Evolutionary conservation across 179 eudicot species (phyloP).

Genomic region (Gypsophila paniculata): DNA sequence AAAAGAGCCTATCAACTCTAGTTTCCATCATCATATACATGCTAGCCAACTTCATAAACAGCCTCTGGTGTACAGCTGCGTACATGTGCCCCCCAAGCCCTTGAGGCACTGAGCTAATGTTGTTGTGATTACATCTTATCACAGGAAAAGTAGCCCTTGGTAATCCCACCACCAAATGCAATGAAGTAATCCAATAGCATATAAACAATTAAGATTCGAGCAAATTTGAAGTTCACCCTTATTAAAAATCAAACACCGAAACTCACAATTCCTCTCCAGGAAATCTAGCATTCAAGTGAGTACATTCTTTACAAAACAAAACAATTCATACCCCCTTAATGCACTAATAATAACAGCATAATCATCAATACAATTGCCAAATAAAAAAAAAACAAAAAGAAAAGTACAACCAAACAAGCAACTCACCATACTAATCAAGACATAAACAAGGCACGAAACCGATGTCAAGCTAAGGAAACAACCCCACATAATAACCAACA

Average conservation of each 20-base stretch:
- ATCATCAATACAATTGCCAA: not conserved
- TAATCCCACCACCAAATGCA: not conserved
- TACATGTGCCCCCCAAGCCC: no score
- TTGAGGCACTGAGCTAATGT: no score
- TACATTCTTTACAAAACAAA: not conserved
- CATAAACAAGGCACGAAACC: slow-evolving; percentile 73
- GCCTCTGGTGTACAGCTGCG: no score
- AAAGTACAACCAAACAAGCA: not conserved
- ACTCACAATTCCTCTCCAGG: not conserved
- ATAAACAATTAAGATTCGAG: not conserved
- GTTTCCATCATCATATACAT: not conserved
- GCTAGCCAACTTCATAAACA: no score
- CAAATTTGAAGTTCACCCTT: not conserved
- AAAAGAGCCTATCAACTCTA: not conserved
- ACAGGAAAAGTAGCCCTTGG: not conserved
- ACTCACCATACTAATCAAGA: slow-evolving; percentile 77
- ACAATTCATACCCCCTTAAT: not conserved
- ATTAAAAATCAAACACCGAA: not conserved
- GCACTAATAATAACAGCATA: not conserved
- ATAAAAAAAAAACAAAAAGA: not conserved
- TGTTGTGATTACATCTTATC: not conserved
- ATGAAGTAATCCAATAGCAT: not conserved
- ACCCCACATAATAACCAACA: slow-evolving; percentile 92
- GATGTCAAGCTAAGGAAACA: slow-evolving; percentile 94
- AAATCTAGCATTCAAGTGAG: not conserved